These are phyloP conservation scores for Ceriops zippeliana DNA, from an alignment of 345 rosid species.

Conservation along the genomic window DNA sequence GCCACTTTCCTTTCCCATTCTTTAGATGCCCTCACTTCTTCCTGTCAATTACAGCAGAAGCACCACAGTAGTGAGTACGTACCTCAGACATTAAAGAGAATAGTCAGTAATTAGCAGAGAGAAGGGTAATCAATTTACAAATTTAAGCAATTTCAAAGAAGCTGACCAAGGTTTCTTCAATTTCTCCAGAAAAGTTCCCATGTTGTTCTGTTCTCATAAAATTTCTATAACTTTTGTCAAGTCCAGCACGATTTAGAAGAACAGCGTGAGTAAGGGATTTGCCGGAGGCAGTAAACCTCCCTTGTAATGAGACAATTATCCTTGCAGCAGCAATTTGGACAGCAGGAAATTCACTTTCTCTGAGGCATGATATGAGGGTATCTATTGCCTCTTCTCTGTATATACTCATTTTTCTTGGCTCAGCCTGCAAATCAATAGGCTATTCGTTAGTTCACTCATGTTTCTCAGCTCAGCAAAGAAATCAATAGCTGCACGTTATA, in stretches of 20 bases:
- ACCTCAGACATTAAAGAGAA: too few species aligned
- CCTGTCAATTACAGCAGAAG: conserved; percentile 28
- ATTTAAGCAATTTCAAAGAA: background rate
- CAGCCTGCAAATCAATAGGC: conserved; percentile 39
- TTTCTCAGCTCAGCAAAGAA: too few species aligned
- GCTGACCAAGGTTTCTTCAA: conserved; percentile 49
- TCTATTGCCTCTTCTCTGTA: conserved; percentile 76
- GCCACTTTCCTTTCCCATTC: conserved; percentile 65
- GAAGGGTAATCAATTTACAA: background rate
- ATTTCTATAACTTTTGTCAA: conserved; percentile 38
- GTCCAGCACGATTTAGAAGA: conserved; percentile 60
- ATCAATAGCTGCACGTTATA: background rate
- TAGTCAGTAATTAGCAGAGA: too few species aligned
- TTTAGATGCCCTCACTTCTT: conserved; percentile 58
- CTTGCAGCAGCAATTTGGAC: conserved; percentile 58
- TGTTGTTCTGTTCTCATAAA: conserved; percentile 42
- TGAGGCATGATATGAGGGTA: conserved; percentile 53
- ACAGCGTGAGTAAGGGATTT: conserved; percentile 46
- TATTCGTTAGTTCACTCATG: background rate
- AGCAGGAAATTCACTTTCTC: conserved; percentile 44
- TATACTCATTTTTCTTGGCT: conserved; percentile 73
- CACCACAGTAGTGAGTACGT: background rate
- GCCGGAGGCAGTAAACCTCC: conserved; percentile 59
- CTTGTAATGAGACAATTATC: conserved; percentile 49
- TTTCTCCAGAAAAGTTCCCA: conserved; percentile 30